A percentile compares a stretch with the other conserved stretches of the same genome.
phyloP scores from a whole-genome alignment of 2,329 filamentous ascomycete genomes.

The Penicillium sp. region DNA sequence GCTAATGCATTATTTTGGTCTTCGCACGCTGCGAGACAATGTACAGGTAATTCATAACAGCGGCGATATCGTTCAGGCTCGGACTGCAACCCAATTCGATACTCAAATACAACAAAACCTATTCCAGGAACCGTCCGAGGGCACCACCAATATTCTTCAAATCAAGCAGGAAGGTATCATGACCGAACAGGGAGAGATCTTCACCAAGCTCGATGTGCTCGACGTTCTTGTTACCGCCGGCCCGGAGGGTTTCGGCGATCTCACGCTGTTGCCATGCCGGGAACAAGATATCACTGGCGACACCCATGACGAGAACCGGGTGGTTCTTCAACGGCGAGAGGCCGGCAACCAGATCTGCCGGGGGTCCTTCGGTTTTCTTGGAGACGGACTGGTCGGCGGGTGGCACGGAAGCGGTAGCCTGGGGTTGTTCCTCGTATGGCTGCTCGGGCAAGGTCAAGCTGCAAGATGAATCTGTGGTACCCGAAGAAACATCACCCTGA shows the following conservation, averaged over 20 bases:
- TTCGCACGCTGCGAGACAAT: constrained; percentile 5
- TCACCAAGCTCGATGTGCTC: constrained; percentile 89
- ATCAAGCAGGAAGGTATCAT: constrained; percentile 94
- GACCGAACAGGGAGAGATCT: constrained; percentile 90
- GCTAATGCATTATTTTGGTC: constrained; percentile 16
- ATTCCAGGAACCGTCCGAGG: constrained; percentile 69
- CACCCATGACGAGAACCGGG: constrained; percentile 85
- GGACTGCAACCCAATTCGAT: background rate
- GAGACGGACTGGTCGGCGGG: constrained; percentile 33
- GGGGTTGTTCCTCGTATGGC: constrained; percentile 84
- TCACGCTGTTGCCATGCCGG: constrained; percentile 98
- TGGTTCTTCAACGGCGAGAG: constrained; percentile 70
- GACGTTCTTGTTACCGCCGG: constrained; percentile 75
- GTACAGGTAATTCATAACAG: background rate
- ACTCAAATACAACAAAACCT: background rate
- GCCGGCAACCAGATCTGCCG: constrained; percentile 76
- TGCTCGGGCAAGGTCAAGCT: constrained; percentile 76
- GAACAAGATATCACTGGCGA: constrained; percentile 94
- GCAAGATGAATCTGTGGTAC: constrained; percentile 57
- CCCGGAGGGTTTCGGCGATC: constrained; percentile 77
- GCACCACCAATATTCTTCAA: constrained; percentile 87
- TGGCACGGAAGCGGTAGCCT: constrained; percentile 44
- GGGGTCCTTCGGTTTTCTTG: constrained; percentile 52
- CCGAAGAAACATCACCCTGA: constrained; percentile 39
- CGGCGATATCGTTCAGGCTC: background rate